These are phyloP conservation scores for Sedum album DNA, from an alignment of 164 flowering plant species.

Conservation along the genomic window DNA sequence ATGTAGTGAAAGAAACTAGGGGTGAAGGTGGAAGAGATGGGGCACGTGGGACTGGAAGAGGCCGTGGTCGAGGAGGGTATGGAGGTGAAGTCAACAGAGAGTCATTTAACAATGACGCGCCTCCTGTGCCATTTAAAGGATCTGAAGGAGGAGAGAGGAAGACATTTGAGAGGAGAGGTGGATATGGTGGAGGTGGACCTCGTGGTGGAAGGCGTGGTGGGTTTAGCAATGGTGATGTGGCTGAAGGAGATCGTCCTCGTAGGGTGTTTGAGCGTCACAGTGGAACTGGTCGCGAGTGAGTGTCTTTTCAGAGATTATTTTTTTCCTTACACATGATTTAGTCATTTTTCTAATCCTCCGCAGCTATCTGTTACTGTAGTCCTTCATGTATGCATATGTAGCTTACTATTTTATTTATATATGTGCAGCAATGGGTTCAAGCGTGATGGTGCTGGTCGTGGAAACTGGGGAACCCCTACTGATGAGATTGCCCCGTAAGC, in stretches of 20 bases:
- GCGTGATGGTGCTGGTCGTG: conserved; percentile 63
- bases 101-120: conserved; percentile 26
- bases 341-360: background rate
- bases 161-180: conserved; percentile 30
- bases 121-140: conserved; percentile 25
- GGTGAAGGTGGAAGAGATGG: conserved; percentile 45
- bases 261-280: conserved; percentile 57
- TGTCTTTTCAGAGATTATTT: background rate
- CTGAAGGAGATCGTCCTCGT: conserved; percentile 41
- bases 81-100: conserved; percentile 19
- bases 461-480: conserved; percentile 59
- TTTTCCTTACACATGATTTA: background rate
- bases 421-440: conserved; percentile 41
- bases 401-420: background rate
- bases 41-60: conserved; percentile 18
- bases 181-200: conserved; percentile 44
- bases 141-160: conserved; percentile 28
- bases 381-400: background rate
- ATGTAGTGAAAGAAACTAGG: conserved; percentile 44
- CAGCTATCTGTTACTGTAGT: background rate
- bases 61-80: conserved; percentile 29
- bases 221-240: conserved; percentile 42
- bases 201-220: conserved; percentile 62
- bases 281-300: conserved; percentile 60
- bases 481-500: conserved; percentile 52